Evolutionary conservation across 768 basidiomycete genomes (phyloP), one percentile per base, ranked within the genome.

Genomic region (Mycena galopus): DNA sequence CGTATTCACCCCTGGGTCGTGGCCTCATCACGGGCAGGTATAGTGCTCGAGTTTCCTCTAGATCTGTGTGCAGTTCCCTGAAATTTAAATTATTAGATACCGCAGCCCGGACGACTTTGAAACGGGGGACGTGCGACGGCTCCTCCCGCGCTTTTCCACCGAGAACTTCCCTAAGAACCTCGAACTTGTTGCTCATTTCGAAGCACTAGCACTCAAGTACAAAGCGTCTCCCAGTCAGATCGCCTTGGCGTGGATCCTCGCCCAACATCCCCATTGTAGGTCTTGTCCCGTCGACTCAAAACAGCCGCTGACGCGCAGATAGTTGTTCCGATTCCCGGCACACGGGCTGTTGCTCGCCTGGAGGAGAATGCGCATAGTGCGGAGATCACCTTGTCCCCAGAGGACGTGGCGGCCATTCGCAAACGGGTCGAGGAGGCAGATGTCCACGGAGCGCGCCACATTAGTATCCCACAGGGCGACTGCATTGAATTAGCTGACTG

Each of bases 241-340:
- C 33, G 70, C 75, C 14, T 27, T 77, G n/a, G 72, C 74, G 17
- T 77, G 76, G 76, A 67, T 77, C 16, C 67, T 77, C 27, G 65
- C 71, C 14, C 67, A 71, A 42, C 51, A 75, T 66, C 67, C 72
- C 8, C 37, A 44, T 27, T 66, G 74, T 75, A 50, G 6, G 63
- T 44, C 44, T 17, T 39, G 4, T 19, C 39, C 9, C 9, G 3
- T 61, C 9, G 3, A 21, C 16, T 55, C n/a, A 14, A 14, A 33
- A 39, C 17, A 37, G 5, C 4, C 29, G 32, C 12, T 39, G 42
- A 73, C 56, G 30, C 35, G 23, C 4, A 62, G 32, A n/a, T 19
- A 73, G 72, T 69, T 27, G 79, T 84, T 69, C 80, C 84, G 17
- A 83, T 85, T 61, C 83, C 84, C 0, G 84, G 82, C 16, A 80